Percentiles rank a stretch among this genome's conserved stretches.
These are phyloP conservation scores for Hypoxylon rubiginosum DNA, from an alignment of 2,329 filamentous ascomycete species.

Conservation along the genomic window DNA sequence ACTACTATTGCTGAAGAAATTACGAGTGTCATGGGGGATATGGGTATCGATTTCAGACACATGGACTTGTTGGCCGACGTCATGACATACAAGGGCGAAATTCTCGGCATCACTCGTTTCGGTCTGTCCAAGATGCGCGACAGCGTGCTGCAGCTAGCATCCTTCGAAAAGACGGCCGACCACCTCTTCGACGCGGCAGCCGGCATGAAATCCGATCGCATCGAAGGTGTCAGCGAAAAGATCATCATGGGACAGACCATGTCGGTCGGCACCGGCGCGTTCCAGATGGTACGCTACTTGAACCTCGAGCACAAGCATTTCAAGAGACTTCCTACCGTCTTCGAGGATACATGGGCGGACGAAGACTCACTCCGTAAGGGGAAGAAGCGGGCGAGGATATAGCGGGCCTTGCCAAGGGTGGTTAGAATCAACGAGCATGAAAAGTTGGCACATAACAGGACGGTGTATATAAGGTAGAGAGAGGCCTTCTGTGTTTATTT, in stretches of 20 bases:
- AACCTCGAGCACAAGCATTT: slow-evolving; percentile 74
- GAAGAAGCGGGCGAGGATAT: slow-evolving; percentile 34
- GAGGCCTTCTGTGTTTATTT: background rate
- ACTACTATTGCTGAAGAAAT: slow-evolving; percentile 93
- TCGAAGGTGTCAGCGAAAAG: slow-evolving; percentile 94
- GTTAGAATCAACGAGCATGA: background rate
- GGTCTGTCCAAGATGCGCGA: slow-evolving; percentile 97
- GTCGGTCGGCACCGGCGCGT: slow-evolving; percentile 89
- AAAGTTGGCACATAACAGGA: background rate
- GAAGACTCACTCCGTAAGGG: slow-evolving; percentile 41
- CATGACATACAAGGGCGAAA: slow-evolving; percentile 99
- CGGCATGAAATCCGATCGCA: slow-evolving; percentile 89
- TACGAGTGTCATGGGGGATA: slow-evolving; percentile 86
- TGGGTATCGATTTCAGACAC: slow-evolving; percentile 97
- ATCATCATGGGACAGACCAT: slow-evolving; percentile 99
- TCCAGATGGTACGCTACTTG: slow-evolving; percentile 86
- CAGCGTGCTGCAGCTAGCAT: slow-evolving; percentile 91
- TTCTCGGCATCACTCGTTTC: slow-evolving; percentile 96
- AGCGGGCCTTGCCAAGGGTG: background rate
- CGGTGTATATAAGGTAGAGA: background rate
- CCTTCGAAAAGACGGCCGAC: slow-evolving; percentile 98
- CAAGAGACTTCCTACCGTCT: slow-evolving; percentile 71
- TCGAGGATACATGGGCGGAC: slow-evolving; percentile 76
- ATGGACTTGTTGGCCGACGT: slow-evolving; percentile 98
- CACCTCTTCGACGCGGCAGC: slow-evolving; percentile 96